phyloP scores from a whole-genome alignment of 306 rosid genomes.

The Begonia loranthoides region DNA sequence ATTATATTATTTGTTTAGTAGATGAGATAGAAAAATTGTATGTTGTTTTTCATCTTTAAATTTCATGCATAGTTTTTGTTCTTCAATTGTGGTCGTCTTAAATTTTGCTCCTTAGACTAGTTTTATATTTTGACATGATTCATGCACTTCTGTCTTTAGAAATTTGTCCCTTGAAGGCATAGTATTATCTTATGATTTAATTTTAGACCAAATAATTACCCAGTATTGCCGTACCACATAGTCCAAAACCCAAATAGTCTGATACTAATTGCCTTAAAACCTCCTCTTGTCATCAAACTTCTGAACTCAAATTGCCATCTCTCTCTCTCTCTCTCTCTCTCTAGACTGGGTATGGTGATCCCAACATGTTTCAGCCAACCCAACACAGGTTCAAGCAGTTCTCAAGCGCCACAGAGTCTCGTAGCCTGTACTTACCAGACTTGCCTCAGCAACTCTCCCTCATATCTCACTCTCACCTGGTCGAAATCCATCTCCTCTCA shows the following conservation, averaged over 20 bases:
- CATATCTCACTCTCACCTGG: conserved; percentile 63
- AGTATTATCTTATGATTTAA: too few relatives aligned
- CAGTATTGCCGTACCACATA: neutral
- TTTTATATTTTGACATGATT: too few relatives aligned
- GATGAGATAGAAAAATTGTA: too few relatives aligned
- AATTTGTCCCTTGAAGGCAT: neutral
- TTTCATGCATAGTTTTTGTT: too few relatives aligned
- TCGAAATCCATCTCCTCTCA: conserved; percentile 41
- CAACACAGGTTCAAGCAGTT: conserved; percentile 28
- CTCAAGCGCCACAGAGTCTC: conserved; percentile 38
- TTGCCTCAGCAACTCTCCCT: conserved; percentile 36
- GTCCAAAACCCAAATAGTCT: neutral
- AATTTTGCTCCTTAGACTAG: too few relatives aligned
- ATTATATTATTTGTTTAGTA: too few relatives aligned
- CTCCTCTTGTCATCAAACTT: neutral
- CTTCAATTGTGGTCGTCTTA: too few relatives aligned
- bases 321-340: neutral
- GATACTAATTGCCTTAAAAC: neutral
- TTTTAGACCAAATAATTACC: too few relatives aligned
- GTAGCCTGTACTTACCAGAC: conserved; percentile 56
- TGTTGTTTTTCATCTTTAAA: too few relatives aligned
- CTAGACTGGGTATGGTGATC: conserved; percentile 32
- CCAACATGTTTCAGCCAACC: conserved; percentile 79
- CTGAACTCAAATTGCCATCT: neutral
- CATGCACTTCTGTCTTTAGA: neutral